Evolutionary conservation across 106 monocot species (phyloP).

Genomic region (Acanthochlamys bracteata): DNA sequence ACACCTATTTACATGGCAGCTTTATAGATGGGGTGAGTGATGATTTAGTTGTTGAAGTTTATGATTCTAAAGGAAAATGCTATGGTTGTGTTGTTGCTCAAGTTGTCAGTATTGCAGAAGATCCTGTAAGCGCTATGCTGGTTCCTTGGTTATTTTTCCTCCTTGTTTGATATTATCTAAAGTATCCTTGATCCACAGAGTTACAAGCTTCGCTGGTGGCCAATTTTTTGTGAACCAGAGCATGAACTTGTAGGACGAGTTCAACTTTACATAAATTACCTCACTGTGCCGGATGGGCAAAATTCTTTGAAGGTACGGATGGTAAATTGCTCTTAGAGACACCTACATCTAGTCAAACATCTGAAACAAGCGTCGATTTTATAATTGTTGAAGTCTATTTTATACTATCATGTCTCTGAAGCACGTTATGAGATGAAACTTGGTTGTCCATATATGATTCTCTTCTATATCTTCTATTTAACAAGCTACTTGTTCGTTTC

Average conservation of each 20-base stretch:
- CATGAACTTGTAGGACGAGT: slow-evolving; percentile 85
- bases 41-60: slow-evolving; percentile 82
- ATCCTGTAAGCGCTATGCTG: slow-evolving; percentile 43
- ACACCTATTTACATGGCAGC: slow-evolving; percentile 29
- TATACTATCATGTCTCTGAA: too few relatives aligned
- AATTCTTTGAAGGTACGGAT: slow-evolving; percentile 45
- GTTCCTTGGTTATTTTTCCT: not conserved
- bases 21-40: slow-evolving; percentile 92
- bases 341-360: too few relatives aligned
- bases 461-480: too few relatives aligned
- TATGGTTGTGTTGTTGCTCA: slow-evolving; percentile 75
- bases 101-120: slow-evolving; percentile 71
- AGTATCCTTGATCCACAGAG: too few relatives aligned
- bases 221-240: slow-evolving; percentile 77
- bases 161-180: too few relatives aligned
- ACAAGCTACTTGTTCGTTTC: too few relatives aligned
- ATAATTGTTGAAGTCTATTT: too few relatives aligned
- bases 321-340: not conserved
- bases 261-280: slow-evolving; percentile 68
- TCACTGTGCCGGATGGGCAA: slow-evolving; percentile 55
- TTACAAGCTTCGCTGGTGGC: slow-evolving; percentile 89
- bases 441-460: too few relatives aligned
- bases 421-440: too few relatives aligned
- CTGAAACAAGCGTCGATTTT: too few relatives aligned
- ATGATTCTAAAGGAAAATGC: slow-evolving; percentile 73